These are phyloP conservation scores for Ceratocystiopsis minuta DNA, from an alignment of 2,329 filamentous ascomycete genomes.

Conservation along the genomic window DNA sequence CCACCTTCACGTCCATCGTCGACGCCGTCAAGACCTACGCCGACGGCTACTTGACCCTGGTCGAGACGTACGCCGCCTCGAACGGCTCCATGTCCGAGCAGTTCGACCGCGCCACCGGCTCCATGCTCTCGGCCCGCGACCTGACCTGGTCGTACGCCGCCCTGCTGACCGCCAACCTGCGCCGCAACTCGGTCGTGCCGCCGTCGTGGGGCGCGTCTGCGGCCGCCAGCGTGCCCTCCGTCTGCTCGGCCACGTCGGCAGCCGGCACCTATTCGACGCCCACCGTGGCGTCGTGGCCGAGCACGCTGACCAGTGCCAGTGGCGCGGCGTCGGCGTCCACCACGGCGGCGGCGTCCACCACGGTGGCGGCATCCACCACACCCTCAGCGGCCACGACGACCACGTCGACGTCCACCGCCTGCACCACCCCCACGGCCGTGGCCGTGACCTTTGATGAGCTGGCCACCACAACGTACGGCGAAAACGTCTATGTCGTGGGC, in stretches of 20 bases:
- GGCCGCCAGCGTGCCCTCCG: constrained; percentile 21
- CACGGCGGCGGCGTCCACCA: constrained; percentile 15
- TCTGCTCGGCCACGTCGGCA: constrained; percentile 28
- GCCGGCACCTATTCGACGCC: constrained; percentile 31
- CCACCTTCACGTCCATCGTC: constrained; percentile 33
- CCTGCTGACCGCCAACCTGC: constrained; percentile 43
- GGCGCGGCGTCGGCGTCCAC: not conserved
- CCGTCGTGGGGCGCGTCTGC: constrained; percentile 27
- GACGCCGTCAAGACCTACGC: constrained; percentile 39
- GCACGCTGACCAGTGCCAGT: constrained; percentile 11
- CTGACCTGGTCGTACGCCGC: constrained; percentile 60
- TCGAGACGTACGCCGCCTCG: constrained; percentile 40
- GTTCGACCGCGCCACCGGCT: constrained; percentile 33
- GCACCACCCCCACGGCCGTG: constrained; percentile 28
- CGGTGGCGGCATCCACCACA: constrained; percentile 27
- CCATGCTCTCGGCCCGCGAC: constrained; percentile 43
- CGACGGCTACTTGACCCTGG: constrained; percentile 42
- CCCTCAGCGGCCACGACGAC: constrained; percentile 21
- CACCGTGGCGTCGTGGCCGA: constrained; percentile 1
- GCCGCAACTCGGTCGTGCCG: constrained; percentile 36
- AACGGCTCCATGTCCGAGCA: constrained; percentile 53
- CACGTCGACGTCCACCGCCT: not conserved
- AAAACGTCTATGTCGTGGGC: constrained; percentile 49
- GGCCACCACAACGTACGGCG: constrained; percentile 38
- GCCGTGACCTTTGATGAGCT: constrained; percentile 41